Percentiles rank a stretch among this genome's conserved stretches.
Conservation (phyloP, 1,284 basidiomycete species). For the Sporisorium scitamineum region DNA sequence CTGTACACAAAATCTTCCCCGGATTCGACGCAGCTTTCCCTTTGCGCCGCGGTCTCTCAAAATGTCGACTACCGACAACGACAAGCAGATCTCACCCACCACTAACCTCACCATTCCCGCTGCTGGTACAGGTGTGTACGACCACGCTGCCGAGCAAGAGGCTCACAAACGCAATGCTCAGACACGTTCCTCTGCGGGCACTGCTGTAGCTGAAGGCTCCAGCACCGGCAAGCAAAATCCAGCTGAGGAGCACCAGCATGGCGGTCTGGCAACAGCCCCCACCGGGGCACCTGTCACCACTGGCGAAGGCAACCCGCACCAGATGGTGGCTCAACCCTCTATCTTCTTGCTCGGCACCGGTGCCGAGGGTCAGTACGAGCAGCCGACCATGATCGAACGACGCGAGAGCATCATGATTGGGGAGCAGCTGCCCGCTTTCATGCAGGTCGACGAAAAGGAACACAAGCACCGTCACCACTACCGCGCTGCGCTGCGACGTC, state of each 20-base stretch:
- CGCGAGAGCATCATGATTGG: slow-evolving; percentile 42
- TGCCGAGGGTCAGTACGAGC: not conserved
- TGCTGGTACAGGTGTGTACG: slow-evolving; percentile 38
- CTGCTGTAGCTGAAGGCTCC: slow-evolving; percentile 13
- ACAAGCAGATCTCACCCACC: slow-evolving; percentile 25
- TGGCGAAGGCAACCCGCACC: slow-evolving; percentile 20
- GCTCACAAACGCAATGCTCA: not conserved
- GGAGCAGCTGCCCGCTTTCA: slow-evolving; percentile 45
- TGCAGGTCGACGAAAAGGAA: slow-evolving; percentile 47
- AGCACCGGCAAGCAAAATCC: too few relatives aligned
- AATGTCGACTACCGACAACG: slow-evolving; percentile 12
- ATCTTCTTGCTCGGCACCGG: slow-evolving; percentile 30
- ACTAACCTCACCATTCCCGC: slow-evolving; percentile 34
- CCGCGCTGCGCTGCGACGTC: slow-evolving; percentile 33
- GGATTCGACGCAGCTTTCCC: not conserved
- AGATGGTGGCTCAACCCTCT: slow-evolving; percentile 38
- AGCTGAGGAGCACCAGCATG: slow-evolving; percentile 18
- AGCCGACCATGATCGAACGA: slow-evolving; percentile 28
- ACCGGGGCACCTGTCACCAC: slow-evolving; percentile 40
- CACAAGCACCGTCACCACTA: slow-evolving; percentile 50
- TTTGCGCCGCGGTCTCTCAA: not conserved
- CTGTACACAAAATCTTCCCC: not conserved
- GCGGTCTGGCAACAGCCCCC: slow-evolving; percentile 32
- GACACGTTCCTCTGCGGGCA: slow-evolving; percentile 8
- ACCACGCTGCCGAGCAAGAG: slow-evolving; percentile 5